phyloP scores from a whole-genome alignment of 2,329 filamentous ascomycete genomes.

The Alternaria consortialis region DNA sequence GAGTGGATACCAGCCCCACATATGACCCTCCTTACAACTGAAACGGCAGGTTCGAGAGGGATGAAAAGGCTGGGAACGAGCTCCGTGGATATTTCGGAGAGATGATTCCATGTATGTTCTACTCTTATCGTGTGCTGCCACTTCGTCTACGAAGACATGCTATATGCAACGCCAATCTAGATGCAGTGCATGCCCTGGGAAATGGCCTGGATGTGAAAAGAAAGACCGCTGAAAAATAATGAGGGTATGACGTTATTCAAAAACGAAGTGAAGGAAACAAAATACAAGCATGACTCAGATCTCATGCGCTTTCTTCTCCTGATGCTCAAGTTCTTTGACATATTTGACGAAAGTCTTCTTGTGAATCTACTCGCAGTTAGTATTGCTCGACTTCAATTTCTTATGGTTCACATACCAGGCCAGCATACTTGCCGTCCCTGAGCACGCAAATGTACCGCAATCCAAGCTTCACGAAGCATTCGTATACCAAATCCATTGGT shows the following conservation, averaged over 20 bases:
- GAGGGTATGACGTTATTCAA: conserved; percentile 7
- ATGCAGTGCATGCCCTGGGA: conserved; percentile 7
- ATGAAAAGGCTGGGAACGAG: background rate
- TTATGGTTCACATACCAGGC: conserved; percentile 70
- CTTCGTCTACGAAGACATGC: background rate
- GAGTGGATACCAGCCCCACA: no score
- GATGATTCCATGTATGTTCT: background rate
- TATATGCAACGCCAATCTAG: conserved; percentile 9
- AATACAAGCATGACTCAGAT: conserved; percentile 2
- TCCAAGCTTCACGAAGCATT: conserved; percentile 94
- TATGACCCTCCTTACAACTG: background rate
- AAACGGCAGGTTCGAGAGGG: background rate
- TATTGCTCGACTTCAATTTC: background rate
- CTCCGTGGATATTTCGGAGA: background rate
- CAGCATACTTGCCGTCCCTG: conserved; percentile 83
- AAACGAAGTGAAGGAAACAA: background rate
- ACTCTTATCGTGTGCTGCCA: background rate
- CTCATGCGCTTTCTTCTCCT: conserved; percentile 33
- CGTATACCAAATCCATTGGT: conserved; percentile 94
- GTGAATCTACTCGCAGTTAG: conserved; percentile 67
- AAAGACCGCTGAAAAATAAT: background rate
- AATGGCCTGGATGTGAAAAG: background rate
- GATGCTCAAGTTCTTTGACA: conserved; percentile 80
- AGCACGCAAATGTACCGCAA: conserved; percentile 91
- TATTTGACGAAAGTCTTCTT: conserved; percentile 98